A percentile compares a stretch with the other conserved stretches of the same genome.
Conservation (phyloP, 2,329 filamentous ascomycete species). For the Microcera coccophila region DNA sequence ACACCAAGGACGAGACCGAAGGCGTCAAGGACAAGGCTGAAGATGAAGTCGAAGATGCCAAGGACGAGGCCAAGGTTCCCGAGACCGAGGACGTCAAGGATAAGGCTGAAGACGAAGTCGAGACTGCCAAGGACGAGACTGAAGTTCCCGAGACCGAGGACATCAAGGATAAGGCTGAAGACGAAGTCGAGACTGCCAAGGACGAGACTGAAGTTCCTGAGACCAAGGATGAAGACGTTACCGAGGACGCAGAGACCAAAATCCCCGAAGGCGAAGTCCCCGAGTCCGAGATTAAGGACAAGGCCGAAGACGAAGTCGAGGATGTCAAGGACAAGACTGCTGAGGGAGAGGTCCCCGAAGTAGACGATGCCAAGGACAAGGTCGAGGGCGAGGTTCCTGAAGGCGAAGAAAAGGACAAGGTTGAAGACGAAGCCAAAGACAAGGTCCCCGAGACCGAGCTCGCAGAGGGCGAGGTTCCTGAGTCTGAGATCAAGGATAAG, state of each 20-base stretch:
- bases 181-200: conserved; percentile 10
- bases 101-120: conserved; percentile 22
- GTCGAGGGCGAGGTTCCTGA: conserved; percentile 24
- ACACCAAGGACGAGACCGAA: neutral
- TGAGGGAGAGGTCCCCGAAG: conserved; percentile 25
- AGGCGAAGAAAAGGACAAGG: conserved; percentile 12
- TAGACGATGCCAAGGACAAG: conserved; percentile 12
- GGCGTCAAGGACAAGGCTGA: neutral
- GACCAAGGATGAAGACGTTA: neutral
- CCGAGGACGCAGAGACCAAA: conserved; percentile 8
- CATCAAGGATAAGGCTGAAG: conserved; percentile 12
- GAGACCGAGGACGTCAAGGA: conserved; percentile 3
- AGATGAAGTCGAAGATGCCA: conserved; percentile 1
- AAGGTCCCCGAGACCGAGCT: conserved; percentile 2
- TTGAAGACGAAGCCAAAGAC: neutral
- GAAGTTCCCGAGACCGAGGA: conserved; percentile 13
- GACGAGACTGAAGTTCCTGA: too few relatives aligned
- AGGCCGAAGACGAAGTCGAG: conserved; percentile 24
- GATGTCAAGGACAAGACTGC: neutral
- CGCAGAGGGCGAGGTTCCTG: conserved; percentile 1
- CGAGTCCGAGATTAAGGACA: conserved; percentile 5
- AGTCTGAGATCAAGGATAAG: conserved; percentile 6
- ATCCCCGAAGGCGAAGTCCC: conserved; percentile 7
- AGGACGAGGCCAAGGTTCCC: conserved; percentile 9
- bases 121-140: neutral